Base-by-base conservation (phyloP, 2,329 filamentous ascomycete species). In the Trichoderma polysporum region DNA sequence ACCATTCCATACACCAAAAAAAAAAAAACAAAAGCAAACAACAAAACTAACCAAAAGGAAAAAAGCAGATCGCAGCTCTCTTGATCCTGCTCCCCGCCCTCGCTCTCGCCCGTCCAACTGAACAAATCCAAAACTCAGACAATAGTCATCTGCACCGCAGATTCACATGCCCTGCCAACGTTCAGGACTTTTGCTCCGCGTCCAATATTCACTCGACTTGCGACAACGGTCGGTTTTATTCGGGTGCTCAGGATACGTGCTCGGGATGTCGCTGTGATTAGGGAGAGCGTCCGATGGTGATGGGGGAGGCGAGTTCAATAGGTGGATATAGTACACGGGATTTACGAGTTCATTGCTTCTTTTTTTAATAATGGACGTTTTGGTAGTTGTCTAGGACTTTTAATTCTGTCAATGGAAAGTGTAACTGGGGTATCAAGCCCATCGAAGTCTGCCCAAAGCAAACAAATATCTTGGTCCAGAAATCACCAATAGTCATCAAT, bases 121-220 rank as follows among this genome's bases (percentile, higher is more conserved):
- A 53, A 15, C 68, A 62, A 13, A 58, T 63, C 22, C 45, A 64
- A 27, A 31, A 57, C 59, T n/a, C 60, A 19, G 29, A 17, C 39
- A 52, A 33, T 54, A 65, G 68, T 49, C 54, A 70, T 59, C 17
- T 49, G 25, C 65, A 50, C 27, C 57, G 70, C 58, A 50, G 33
- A 35, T 73, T 72, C 66, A 45, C 10, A 50, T 73, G 71, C 39
- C 66, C 62, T 6, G 1, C 25, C 1, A 64, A 66, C 2, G 64
- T 71, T 22, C 47, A 71, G 19, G 66, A 56, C 25, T 73, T 70
- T 59, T 73, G 72, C 66, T 58, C 65, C 39, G 71, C 71, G 12
- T 67, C 67, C 61, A 73, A 73, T 52, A 57, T 73, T 27, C 52
- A 69, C 47, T 69, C 68, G 3, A 56, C 62, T 6, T 73, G 72